A percentile compares a stretch with the other conserved stretches of the same genome.
Evolutionary conservation across 2,329 filamentous ascomycete genomes (phyloP).

Genomic region (Hymenoscyphus fructigenus): DNA sequence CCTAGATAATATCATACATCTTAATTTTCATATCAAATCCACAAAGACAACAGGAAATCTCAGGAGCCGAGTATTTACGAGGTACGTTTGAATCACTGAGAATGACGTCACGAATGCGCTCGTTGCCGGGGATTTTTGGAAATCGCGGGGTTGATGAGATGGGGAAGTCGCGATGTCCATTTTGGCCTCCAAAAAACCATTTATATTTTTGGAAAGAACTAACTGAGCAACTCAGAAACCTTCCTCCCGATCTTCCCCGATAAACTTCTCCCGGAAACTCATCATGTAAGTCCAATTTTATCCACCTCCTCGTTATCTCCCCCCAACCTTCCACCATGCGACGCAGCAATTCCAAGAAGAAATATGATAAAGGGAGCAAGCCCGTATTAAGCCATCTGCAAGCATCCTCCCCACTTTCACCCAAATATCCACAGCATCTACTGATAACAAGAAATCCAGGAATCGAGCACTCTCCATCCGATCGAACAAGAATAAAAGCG

Average conservation of each 20-base stretch:
- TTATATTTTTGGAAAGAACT: constrained; percentile 17
- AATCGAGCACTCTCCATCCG: constrained; percentile 74
- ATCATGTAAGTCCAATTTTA: constrained; percentile 25
- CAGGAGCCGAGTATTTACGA: background rate
- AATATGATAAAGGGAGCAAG: constrained; percentile 10
- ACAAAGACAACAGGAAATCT: background rate
- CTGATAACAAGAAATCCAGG: constrained; percentile 45
- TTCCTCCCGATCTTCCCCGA: constrained; percentile 1
- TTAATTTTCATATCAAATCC: background rate
- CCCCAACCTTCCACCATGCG: constrained; percentile 18
- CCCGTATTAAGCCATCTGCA: constrained; percentile 16
- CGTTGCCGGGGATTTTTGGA: background rate
- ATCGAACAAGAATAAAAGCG: constrained; percentile 46
- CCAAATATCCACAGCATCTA: constrained; percentile 5
- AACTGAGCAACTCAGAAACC: constrained; percentile 16
- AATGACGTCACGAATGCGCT: background rate
- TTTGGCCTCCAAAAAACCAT: background rate
- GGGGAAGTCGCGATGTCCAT: constrained; percentile 5
- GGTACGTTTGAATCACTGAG: background rate
- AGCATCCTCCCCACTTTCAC: background rate
- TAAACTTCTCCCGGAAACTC: constrained; percentile 6
- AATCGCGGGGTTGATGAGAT: constrained; percentile 7
- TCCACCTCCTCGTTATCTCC: background rate
- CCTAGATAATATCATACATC: background rate
- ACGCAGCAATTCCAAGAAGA: constrained; percentile 22